phyloP scores from a whole-genome alignment of 495 filamentous ascomycete species.

The Aspergillus bertholletiae region DNA sequence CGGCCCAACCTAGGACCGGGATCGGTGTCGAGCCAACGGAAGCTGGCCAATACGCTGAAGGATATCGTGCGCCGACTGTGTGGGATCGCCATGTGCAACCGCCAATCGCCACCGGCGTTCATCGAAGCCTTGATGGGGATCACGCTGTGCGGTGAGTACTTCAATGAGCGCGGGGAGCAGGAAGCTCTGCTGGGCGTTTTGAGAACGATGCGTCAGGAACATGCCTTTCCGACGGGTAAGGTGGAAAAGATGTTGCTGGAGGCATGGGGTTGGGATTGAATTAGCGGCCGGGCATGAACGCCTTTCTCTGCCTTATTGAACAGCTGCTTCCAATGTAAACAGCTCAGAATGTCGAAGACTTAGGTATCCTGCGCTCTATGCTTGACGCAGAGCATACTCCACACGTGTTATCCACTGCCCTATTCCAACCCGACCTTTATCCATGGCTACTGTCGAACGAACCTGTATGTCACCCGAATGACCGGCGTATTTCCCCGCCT shows the following conservation, averaged over 20 bases:
- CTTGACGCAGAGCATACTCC: too few relatives aligned
- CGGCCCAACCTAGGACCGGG: conserved; percentile 29
- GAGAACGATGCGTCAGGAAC: not conserved
- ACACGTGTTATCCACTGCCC: too few relatives aligned
- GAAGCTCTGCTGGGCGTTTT: conserved; percentile 18
- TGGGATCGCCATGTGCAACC: conserved; percentile 28
- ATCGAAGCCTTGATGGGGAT: conserved; percentile 26
- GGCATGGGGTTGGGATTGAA: conserved; percentile 9
- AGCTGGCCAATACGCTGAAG: conserved; percentile 17
- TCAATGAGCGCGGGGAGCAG: conserved; percentile 22
- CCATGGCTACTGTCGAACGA: too few relatives aligned
- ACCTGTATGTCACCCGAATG: too few relatives aligned
- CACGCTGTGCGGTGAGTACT: conserved; percentile 30
- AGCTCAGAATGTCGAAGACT: too few relatives aligned
- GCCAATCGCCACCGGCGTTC: conserved; percentile 23
- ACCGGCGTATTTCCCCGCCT: too few relatives aligned
- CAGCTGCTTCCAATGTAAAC: too few relatives aligned
- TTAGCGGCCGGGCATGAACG: not conserved
- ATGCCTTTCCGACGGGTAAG: conserved; percentile 5
- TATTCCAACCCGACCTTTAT: too few relatives aligned
- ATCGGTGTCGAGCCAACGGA: conserved; percentile 16
- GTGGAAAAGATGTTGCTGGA: conserved; percentile 12
- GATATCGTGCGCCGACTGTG: conserved; percentile 24
- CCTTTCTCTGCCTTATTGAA: too few relatives aligned
- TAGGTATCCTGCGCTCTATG: too few relatives aligned